Base-by-base conservation (phyloP, 164 flowering plant species). In the Aristolochia californica region DNA sequence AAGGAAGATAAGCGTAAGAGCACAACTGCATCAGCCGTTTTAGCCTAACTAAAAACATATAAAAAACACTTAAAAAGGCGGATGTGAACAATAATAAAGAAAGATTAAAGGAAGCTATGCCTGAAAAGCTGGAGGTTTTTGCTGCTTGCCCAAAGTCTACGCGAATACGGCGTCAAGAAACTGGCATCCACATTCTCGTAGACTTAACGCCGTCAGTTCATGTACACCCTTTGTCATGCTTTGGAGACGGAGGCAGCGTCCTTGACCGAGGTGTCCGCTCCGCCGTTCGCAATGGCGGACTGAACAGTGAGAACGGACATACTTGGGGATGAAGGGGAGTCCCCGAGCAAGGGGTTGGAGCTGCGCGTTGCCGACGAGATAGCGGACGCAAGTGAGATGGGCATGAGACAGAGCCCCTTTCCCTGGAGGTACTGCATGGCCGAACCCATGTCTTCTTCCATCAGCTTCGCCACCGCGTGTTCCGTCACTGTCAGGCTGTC, bases 391-490 rank as follows among this genome's bases (percentile, higher is more conserved):
- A 93, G 83, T 9, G 99, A 85, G 15, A 89, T 89, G 48, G 99
- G 99, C 99, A 93, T 93, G 43, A 93, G 84, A 65, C 99, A 93
- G 2, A 93, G 88, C 1, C 99, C 99, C 38, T 93, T 93, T 15
- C 95, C 88, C 70, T 93, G 99, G 0, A 93, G 74, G 48, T 93
- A 93, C 64, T 93, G 99, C 99, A 93, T 93, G 43, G 99, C 99
- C 1, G 91, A 78, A 1, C 91, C 96, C 97, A 93, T 85, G 70
- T 89, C 96, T 51, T 85, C 86, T 56, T 89, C 99, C 96, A 93
- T 82, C 43, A 93, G 75, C 73, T 84, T 85, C 1, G 84, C 96
- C 58, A 93, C 97, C 56, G 85, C 87, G 53, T 87, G 83, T 67
- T 89, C 99, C 64, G 94, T 79, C 45, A 76, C 80, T 45, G 85